phyloP scores from a whole-genome alignment of 345 rosid genomes.

The Jatropha curcas region DNA sequence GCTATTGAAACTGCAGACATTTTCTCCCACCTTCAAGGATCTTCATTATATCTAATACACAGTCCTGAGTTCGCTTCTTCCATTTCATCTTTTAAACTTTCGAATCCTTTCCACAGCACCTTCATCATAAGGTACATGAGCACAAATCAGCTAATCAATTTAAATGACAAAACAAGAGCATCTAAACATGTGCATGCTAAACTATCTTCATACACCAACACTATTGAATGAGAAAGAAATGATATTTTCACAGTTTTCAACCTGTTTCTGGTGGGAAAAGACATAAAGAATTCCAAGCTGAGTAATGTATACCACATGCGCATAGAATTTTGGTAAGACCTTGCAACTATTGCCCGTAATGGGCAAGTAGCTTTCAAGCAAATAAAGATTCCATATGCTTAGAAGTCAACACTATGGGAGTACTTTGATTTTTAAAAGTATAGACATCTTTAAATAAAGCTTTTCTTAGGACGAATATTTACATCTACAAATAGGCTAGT shows the following conservation, averaged over 20 bases:
- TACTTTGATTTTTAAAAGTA: no score
- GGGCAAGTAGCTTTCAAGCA: background rate
- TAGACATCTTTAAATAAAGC: no score
- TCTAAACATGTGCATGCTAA: background rate
- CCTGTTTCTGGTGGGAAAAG: background rate
- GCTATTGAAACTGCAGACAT: background rate
- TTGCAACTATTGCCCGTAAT: background rate
- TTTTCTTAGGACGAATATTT: no score
- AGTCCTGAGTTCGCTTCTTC: background rate
- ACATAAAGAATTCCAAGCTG: background rate
- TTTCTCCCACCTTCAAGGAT: background rate
- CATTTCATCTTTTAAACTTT: background rate
- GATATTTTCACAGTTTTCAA: background rate
- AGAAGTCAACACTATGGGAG: background rate
- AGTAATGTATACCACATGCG: background rate
- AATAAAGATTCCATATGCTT: background rate
- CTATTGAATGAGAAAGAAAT: background rate
- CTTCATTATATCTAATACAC: background rate
- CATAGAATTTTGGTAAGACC: background rate
- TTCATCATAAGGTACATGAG: slow-evolving; percentile 3
- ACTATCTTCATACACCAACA: background rate
- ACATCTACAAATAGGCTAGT: no score
- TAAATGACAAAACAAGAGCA: background rate
- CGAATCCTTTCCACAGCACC: slow-evolving; percentile 31
- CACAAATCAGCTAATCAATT: background rate